phyloP scores from a whole-genome alignment of 176 grass and related monocot species.

The Aegilops longissima region DNA sequence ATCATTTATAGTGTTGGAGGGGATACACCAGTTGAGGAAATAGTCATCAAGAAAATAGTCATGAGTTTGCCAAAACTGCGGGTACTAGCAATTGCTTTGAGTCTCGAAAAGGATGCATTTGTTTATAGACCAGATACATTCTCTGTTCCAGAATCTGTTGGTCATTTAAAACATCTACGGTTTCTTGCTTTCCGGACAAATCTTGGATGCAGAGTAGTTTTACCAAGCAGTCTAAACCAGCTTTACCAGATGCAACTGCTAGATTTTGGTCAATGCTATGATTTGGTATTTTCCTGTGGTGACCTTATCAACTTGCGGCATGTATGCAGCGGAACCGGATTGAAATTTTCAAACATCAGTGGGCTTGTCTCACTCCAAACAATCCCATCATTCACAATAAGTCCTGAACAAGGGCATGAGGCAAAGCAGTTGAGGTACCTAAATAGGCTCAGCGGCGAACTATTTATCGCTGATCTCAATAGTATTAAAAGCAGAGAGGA shows the following conservation, averaged over 20 bases:
- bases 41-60: too few species aligned
- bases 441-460: background rate
- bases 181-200: too few species aligned
- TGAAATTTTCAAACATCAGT: background rate
- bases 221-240: background rate
- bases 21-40: too few species aligned
- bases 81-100: too few species aligned
- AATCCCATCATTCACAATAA: background rate
- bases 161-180: too few species aligned
- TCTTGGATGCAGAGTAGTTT: accelerated
- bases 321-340: too few species aligned
- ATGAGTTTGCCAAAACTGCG: too few species aligned
- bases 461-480: background rate
- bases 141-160: background rate
- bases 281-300: too few species aligned
- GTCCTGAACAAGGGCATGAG: background rate
- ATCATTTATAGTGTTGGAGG: too few species aligned
- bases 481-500: background rate
- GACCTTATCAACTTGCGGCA: too few species aligned
- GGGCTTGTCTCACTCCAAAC: background rate
- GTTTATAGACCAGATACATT: accelerated
- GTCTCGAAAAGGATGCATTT: too few species aligned
- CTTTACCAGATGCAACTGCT: background rate
- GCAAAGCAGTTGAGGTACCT: constrained; percentile 27
- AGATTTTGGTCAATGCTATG: accelerated